Evolutionary conservation across 169 alveolate genomes (phyloP).

Genomic region (Plasmodium coatneyi): DNA sequence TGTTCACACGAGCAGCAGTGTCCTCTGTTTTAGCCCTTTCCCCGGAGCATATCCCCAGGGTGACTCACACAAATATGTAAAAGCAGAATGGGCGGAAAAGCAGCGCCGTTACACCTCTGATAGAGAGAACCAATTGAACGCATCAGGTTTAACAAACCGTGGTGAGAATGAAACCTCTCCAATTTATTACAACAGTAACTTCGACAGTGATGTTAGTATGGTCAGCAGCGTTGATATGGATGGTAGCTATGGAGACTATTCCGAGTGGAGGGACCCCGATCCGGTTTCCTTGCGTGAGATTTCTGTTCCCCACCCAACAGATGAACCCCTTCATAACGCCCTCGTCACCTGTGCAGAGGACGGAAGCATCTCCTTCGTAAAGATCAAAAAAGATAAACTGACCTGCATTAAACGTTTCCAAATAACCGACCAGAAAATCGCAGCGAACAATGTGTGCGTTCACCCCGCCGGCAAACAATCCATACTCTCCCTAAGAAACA

Average conservation of each 20-base stretch:
- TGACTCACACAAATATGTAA: neutral
- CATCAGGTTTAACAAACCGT: neutral
- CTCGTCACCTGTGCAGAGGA: slow-evolving; percentile 3
- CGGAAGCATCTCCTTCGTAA: neutral
- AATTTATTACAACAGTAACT: neutral
- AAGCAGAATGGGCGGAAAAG: neutral
- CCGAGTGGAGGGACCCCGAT: neutral
- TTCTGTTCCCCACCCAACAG: neutral
- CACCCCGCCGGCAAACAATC: slow-evolving; percentile 8
- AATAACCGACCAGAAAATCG: slow-evolving; percentile 5
- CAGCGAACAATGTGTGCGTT: slow-evolving; percentile 14
- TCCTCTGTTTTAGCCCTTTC: neutral
- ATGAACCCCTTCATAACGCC: neutral
- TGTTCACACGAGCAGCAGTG: neutral
- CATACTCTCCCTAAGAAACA: neutral
- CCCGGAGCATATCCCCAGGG: neutral
- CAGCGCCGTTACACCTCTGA: neutral
- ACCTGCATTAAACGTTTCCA: slow-evolving; percentile 15
- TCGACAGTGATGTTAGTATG: neutral
- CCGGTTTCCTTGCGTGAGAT: neutral
- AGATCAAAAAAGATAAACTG: neutral
- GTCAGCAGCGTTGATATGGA: neutral
- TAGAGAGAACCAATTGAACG: neutral
- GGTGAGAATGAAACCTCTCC: neutral
- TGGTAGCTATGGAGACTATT: neutral